Evolutionary conservation across 768 basidiomycete genomes (phyloP), one percentile per base, ranked within the genome.

Genomic region (Mycena chlorophos): DNA sequence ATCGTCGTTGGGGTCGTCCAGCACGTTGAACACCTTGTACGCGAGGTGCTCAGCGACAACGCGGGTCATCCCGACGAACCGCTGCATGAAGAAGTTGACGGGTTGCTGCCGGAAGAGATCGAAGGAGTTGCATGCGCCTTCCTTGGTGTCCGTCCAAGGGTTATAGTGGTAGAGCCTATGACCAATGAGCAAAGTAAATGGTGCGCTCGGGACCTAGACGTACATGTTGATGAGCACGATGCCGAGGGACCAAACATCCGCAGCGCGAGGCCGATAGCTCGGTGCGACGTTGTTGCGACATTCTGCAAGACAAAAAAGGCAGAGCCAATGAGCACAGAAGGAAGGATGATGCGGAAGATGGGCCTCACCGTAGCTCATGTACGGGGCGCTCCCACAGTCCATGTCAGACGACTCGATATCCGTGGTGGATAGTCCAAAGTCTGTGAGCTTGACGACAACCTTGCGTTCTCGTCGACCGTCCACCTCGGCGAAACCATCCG

Each of bases 181-280:
- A 29, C 23, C 50, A 45, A 17, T 56, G 50, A 22, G 30, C 12
- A 23, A 38, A 3, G 19, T 23, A 49, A 49, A 54, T 46, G 25
- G n/a, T n/a, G n/a, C n/a, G n/a, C n/a, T n/a, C n/a, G n/a, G 46
- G 27, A 16, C 19, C 10, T 56, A 53, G 14, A 42, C 16, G 78
- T 64, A 91, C 92, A 98, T 95, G 72, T 99, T 99, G 81, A 99
- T 92, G 65, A 99, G 85, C 62, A 99, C 97, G 69, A 99, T 97
- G 59, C 96, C 96, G 64, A 99, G 81, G 23, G 96, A 98, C 96
- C 94, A 99, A 51, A 99, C 94, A 73, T 99, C 96, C 58, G 97
- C 97, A 55, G 91, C 91, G 65, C 89, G 89, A 58, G 96, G 94
- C 61, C 84, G 83, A 78, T 99, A 99, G 48, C 89, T 91, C 60